Evolutionary conservation across 345 rosid species (phyloP), one percentile per base, ranked within the genome.

Genomic region (Crucihimalaya himalaica): DNA sequence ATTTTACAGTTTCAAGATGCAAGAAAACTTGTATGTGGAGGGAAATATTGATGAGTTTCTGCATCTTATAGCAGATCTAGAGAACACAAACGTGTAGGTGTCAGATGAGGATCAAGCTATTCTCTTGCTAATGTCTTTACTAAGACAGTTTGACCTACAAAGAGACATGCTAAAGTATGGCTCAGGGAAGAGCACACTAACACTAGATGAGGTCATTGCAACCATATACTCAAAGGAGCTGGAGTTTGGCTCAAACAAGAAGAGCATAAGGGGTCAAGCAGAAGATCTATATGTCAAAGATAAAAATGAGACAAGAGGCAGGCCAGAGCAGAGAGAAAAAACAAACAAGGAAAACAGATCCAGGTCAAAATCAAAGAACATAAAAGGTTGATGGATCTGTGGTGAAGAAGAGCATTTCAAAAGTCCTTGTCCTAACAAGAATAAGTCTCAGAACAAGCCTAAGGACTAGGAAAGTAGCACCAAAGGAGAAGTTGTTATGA

Each of bases 151-250:
- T 25, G 72, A 68, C 0, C 63, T 53, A 1, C 1, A 53, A 0
- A 25, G 4, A 1, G 71, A 52, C 11, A 52, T 51, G 1, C 5
- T 54, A 0, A 68, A 13, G 0, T 40, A 54, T 13, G n/a, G 53
- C 0, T 0, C 54, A 0, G 11, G n/a, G 0, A 29, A 18, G 8
- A 12, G 15, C 0, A 28, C 14, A 0, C 4, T 69, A 0, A 3
- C 43, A 0, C 1, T 69, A 0, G 64, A 56, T 13, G 21, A 43
- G 0, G 73, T 56, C 0, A 6, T 19, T 1, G 20, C 21, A 1
- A n/a, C 32, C 0, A 69, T 69, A 0, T 43, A 55, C 13, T 21
- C 62, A 0, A 55, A 68, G 1, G 63, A 68, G 2, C 4, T 54
- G 0, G 63, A 68, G 53, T 42, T 68, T 12, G 53, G 53, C 0